phyloP scores from a whole-genome alignment of 2,329 filamentous ascomycete species.

The Trichoderma lentiforme region DNA sequence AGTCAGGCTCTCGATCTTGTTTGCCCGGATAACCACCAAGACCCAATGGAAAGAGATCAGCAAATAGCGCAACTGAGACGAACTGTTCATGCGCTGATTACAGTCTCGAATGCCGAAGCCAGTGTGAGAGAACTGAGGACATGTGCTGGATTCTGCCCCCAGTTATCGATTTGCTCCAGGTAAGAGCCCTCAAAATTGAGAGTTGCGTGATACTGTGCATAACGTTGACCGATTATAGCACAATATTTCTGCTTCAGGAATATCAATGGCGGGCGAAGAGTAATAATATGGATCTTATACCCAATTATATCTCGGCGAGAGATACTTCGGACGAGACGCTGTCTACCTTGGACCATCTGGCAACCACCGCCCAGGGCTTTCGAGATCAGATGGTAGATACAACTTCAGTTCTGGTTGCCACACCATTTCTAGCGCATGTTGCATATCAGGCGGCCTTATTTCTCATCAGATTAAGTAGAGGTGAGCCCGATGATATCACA shows the following conservation, averaged over 20 bases:
- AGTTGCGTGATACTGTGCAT: neutral
- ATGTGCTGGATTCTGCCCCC: neutral
- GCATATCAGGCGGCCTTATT: neutral
- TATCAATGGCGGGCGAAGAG: neutral
- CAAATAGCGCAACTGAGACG: neutral
- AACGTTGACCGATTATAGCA: neutral
- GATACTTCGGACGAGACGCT: neutral
- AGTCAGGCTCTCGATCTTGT: neutral
- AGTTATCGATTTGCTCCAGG: neutral
- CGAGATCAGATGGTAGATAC: neutral
- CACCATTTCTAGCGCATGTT: neutral
- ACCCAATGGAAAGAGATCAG: neutral
- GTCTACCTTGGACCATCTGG: neutral
- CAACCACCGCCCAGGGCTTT: neutral
- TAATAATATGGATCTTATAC: neutral
- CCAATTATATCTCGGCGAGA: neutral
- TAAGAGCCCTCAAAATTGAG: neutral
- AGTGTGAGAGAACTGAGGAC: neutral
- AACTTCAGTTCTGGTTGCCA: neutral
- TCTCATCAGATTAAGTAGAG: neutral
- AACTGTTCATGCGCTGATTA: neutral
- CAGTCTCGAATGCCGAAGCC: neutral
- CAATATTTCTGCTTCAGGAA: neutral
- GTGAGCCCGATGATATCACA: neutral
- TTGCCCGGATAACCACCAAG: neutral